Conservation (phyloP, 2,329 filamentous ascomycete species). For the Fusarium hostae region DNA sequence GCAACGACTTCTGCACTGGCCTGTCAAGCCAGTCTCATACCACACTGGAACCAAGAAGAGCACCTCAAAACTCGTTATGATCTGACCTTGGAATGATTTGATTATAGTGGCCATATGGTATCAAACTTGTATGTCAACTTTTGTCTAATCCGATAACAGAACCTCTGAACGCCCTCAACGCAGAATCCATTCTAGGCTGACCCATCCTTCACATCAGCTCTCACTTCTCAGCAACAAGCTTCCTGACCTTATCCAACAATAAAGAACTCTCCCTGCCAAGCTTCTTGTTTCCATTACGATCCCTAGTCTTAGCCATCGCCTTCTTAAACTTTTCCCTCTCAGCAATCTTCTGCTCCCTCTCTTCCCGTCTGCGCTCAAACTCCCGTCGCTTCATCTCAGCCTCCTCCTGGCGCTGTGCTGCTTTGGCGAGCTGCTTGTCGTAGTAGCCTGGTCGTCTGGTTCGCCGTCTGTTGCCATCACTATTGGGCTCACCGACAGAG, state of each 20-base stretch:
- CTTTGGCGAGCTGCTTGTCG: slow-evolving; percentile 69
- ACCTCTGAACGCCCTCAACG: slow-evolving; percentile 24
- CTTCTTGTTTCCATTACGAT: slow-evolving; percentile 80
- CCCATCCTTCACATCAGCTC: neutral
- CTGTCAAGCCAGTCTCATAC: neutral
- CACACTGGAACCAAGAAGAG: neutral
- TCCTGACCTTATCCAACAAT: slow-evolving; percentile 81
- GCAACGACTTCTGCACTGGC: neutral
- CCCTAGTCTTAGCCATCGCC: slow-evolving; percentile 78
- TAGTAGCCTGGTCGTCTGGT: slow-evolving; percentile 66
- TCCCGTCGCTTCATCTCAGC: slow-evolving; percentile 57
- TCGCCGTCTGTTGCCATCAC: slow-evolving; percentile 50
- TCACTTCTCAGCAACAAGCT: slow-evolving; percentile 66
- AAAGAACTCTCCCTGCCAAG: slow-evolving; percentile 83
- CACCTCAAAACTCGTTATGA: neutral
- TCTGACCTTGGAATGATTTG: slow-evolving; percentile 1
- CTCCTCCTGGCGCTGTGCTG: slow-evolving; percentile 55
- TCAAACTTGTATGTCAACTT: slow-evolving; percentile 25
- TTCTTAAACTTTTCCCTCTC: slow-evolving; percentile 72
- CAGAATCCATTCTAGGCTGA: neutral
- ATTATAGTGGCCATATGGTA: slow-evolving; percentile 19
- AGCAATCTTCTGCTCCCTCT: slow-evolving; percentile 73
- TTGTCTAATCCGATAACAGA: slow-evolving; percentile 32
- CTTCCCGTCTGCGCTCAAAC: slow-evolving; percentile 62
- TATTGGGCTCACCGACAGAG: slow-evolving; percentile 28